Evolutionary conservation across 306 rosid species (phyloP), one percentile per base, ranked within the genome.

Genomic region (Vigna unguiculata): DNA sequence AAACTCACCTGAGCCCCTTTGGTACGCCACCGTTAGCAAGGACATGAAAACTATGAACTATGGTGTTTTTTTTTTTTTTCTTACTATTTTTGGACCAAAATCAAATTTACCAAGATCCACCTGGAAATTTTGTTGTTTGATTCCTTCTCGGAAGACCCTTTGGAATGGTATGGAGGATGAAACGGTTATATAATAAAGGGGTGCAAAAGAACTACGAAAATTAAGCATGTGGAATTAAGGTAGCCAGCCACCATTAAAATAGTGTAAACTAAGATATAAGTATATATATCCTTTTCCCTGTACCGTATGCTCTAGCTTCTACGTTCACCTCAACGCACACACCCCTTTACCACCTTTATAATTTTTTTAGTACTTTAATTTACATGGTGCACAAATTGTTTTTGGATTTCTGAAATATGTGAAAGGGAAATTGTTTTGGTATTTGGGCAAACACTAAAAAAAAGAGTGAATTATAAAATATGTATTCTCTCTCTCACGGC

Each of bases 1-100:
- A 51, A 82, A 76, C 77, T 82, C 82, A 7, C 75, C 67, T 24
- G 82, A 75, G 9, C 77, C 75, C n/a, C 82, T 78, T 66, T 79
- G 86, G 24, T 79, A 80, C 84, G 88, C 88, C 88, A 85, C 86
- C 24, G 79, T 85, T 71, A 55, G 46, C 66, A 78, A 78, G 82
- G 80, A 82, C 79, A 82, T 82, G 84, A 21, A 85, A 75, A 58
- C 30, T 19, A 36, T 32, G 5, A 7, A 16, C 45, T 59, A 28
- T 6, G 40, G 9, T 40, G 40, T 40, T 40, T 24, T 19, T 17
- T 40, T 24, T 19, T 17, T 30, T 34, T 13, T 54, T 28, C 21
- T 25, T 52, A 0, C 5, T 54, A 16, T 38, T 25, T 41, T 57
- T 55, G n/a, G 8, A 30, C 12, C 12, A 16, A 51, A 70, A 32